Base-by-base conservation (phyloP, 2,329 filamentous ascomycete species). In the Fusarium sp. region DNA sequence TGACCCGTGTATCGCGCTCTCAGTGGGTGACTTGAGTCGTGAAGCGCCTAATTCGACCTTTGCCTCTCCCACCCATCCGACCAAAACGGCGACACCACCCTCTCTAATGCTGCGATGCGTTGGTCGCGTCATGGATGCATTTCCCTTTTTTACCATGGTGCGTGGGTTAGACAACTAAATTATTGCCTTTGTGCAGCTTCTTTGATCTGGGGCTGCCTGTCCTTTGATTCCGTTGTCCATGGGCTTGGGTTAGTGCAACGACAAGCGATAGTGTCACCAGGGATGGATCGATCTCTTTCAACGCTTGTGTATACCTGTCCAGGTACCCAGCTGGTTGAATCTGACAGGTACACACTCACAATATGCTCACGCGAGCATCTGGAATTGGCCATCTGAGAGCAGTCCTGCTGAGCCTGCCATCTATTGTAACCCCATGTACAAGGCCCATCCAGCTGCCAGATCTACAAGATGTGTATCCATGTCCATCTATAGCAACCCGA, bases 1-100 rank as follows among this genome's bases (percentile, higher is more conserved):
- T 74, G 73, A 74, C 69, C 67, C 23, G 44, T 46, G 58, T 49
- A 62, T 69, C 60, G 62, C 44, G 62, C 56, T 67, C 54, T 65
- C 61, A 73, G 63, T 70, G 68, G 57, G 57, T 33, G 61, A 58
- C 65, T 53, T 46, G 58, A 67, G 64, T 65, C 66, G 66, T 50
- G 44, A 54, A 58, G 46, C 65, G 64, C 33, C 44, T 65, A 65
- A 73, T 73, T 49, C 67, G 59, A 73, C 67, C 67, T 29, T 71
- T 61, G 34, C 44, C 46, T 50, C 20, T 53, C 36, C 58, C 64
- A 65, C 51, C 56, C 44, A 42, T 57, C 20, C 29, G 27, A 49
- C 42, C n/a, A 49, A 49, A 40, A 58, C 59, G 55, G 55, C 65
- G 58, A 59, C 62, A 69, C 67, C 65, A 69, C 51, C 58, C 57